Base-by-base conservation (phyloP, 2,329 filamentous ascomycete genomes). In the Akanthomyces muscarius region DNA sequence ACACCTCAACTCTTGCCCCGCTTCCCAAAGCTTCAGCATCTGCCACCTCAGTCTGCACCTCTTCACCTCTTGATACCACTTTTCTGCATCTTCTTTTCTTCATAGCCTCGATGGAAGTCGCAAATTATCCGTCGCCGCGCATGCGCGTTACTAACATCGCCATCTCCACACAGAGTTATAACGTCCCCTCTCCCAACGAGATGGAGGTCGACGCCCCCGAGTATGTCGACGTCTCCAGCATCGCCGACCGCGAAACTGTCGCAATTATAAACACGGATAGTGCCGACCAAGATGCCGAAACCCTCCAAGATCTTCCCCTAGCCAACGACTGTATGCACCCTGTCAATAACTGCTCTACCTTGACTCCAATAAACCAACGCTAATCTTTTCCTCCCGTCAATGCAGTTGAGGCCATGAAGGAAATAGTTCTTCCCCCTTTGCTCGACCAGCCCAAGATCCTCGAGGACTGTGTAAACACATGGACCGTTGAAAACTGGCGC, bases 401-500 rank as follows among this genome's bases (percentile, higher is more conserved):
- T 38, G 33, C 63, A 93, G 90, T 86, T 77, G 90, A 96, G 68
- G 89, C 90, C 56, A 97, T 98, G 86, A 90, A 89, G 79, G 88
- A 91, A 70, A 80, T 89, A 67, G 86, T 92, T 68, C 84, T 98
- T 64, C 86, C 87, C 13, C 86, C 89, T 61, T 80, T 92, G 54
- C 69, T 79, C 65, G 87, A 92, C 68, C 92, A 97, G 68, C 87
- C 93, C 66, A 90, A 92, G 71, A 88, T 89, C 41, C 83, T 94
- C 66, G 88, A 88, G 61, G 91, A 97, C 73, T 83, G 83, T 47
- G 78, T 89, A 69, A 75, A 90, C 76, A 97, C 92, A 70, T 99
- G 95, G 95, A 86, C 90, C 36, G 91, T 99, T 65, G 83, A 90
- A 69, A 84, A 89, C 66, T 99, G 94, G 93, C 84, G 89, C 67